Conservation (phyloP, 495 filamentous ascomycete species). For the Trichoderma gamsii region DNA sequence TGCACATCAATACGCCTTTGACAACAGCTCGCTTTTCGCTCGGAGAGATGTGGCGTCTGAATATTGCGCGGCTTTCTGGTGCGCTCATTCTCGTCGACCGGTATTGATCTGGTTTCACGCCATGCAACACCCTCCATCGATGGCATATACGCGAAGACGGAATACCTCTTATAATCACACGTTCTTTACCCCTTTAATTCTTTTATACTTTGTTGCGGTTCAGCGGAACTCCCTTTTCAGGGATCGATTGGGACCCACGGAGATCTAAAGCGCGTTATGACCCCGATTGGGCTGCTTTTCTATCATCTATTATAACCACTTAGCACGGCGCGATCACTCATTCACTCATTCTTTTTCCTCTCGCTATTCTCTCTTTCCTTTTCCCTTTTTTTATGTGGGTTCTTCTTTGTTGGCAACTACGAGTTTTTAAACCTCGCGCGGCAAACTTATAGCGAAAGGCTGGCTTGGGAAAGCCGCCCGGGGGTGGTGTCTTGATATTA, state of each 20-base stretch:
- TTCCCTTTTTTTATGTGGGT: not conserved
- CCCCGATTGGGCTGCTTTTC: not conserved
- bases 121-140: not conserved
- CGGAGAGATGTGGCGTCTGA: not conserved
- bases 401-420: not conserved
- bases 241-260: not conserved
- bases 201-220: not conserved
- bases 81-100: not conserved
- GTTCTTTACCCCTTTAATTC: not conserved
- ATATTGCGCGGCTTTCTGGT: not conserved
- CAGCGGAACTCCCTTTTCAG: not conserved
- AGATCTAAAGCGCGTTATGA: not conserved
- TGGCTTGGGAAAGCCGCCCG: not conserved
- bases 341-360: not conserved
- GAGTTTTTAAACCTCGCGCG: not conserved
- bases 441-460: not conserved
- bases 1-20: not conserved
- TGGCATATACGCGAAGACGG: not conserved
- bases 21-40: not conserved
- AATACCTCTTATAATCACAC: not conserved
- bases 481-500: conserved; percentile 6
- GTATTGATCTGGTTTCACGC: not conserved
- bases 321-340: conserved; percentile 9
- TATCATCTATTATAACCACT: not conserved
- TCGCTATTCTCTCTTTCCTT: not conserved